A percentile compares a stretch with the other conserved stretches of the same genome.
Evolutionary conservation across 345 rosid species (phyloP).

Genomic region (Aegle marmelos): DNA sequence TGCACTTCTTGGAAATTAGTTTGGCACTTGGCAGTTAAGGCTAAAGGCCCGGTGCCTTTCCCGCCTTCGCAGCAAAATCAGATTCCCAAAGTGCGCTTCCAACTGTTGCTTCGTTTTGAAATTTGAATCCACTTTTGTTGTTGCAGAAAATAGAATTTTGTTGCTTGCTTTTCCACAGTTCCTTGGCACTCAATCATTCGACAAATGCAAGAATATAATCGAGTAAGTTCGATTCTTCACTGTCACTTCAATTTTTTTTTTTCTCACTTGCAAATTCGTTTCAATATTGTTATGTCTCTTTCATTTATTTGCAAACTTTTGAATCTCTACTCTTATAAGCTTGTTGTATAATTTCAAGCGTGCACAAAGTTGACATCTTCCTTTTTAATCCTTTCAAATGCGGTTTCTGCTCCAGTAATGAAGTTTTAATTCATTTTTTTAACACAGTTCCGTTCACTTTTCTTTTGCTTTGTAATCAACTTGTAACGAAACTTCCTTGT

Average conservation of each 20-base stretch:
- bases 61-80: conserved; percentile 11
- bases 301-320: neutral
- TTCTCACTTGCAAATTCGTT: neutral
- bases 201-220: neutral
- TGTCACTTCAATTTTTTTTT: neutral
- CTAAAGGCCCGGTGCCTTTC: neutral
- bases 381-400: neutral
- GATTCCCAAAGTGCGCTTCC: neutral
- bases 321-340: neutral
- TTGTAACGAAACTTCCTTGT: neutral
- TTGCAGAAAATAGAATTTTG: neutral
- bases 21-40: neutral
- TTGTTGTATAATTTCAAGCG: neutral
- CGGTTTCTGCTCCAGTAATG: neutral
- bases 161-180: neutral
- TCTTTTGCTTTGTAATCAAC: neutral
- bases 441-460: neutral
- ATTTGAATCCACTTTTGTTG: conserved; percentile 5
- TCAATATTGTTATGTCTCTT: neutral
- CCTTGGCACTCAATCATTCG: neutral
- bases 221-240: neutral
- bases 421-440: too few relatives aligned
- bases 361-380: neutral
- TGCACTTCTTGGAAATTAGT: neutral
- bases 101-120: neutral